A percentile compares a stretch with the other conserved stretches of the same genome.
Conservation (phyloP, 2,329 filamentous ascomycete genomes). For the Aspergillus pseudonomiae region DNA sequence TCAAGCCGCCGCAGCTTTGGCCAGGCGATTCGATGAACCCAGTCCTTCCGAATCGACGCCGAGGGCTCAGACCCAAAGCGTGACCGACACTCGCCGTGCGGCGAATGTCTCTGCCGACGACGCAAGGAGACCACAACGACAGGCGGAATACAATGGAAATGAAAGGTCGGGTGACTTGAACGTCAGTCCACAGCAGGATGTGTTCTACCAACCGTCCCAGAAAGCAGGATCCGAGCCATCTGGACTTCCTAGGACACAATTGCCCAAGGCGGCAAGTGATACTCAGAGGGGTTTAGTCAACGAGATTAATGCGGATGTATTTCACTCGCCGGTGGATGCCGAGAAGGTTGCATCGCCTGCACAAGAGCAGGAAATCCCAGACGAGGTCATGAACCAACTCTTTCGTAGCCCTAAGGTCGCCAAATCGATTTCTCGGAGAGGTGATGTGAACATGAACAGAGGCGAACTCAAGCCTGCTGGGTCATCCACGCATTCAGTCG, state of each 20-base stretch:
- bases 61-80: constrained; percentile 23
- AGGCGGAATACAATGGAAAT: constrained; percentile 46
- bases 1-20: constrained; percentile 62
- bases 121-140: constrained; percentile 50
- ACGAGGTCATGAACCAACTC: constrained; percentile 62
- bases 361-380: constrained; percentile 51
- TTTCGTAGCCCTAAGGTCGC: constrained; percentile 65
- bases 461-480: not conserved
- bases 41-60: constrained; percentile 20
- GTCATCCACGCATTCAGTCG: constrained; percentile 1
- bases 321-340: constrained; percentile 44
- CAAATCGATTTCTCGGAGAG: constrained; percentile 55
- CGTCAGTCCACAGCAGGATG: constrained; percentile 60
- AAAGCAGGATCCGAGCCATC: constrained; percentile 53
- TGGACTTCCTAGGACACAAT: constrained; percentile 57
- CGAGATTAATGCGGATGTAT: constrained; percentile 60
- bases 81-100: constrained; percentile 21
- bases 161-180: constrained; percentile 35
- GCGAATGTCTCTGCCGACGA: constrained; percentile 43
- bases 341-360: constrained; percentile 22
- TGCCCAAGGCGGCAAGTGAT: constrained; percentile 56
- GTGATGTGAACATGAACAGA: constrained; percentile 15
- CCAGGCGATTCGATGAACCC: constrained; percentile 59
- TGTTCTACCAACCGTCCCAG: constrained; percentile 57
- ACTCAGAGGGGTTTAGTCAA: constrained; percentile 48